A percentile compares a stretch with the other conserved stretches of the same genome.
phyloP scores from a whole-genome alignment of 352 stramenopile species.

The Phytopythium ostracodes region DNA sequence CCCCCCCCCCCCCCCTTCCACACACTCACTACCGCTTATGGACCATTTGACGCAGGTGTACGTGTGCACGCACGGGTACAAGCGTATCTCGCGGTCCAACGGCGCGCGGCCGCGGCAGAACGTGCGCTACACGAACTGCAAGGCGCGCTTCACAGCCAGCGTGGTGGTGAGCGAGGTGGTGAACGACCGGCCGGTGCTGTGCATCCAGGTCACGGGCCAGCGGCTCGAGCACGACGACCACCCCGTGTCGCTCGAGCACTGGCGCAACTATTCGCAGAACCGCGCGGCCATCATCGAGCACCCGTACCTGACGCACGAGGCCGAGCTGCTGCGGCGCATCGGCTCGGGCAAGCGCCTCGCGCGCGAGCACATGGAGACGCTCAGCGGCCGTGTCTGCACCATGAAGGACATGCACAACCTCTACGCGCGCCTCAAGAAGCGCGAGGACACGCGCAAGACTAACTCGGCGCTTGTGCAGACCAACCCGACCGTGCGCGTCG shows the following conservation, averaged over 20 bases:
- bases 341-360: slow-evolving; percentile 65
- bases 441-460: slow-evolving; percentile 49
- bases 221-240: slow-evolving; percentile 66
- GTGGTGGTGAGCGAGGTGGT: slow-evolving; percentile 45
- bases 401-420: slow-evolving; percentile 85
- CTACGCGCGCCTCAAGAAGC: slow-evolving; percentile 56
- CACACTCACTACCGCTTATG: no score
- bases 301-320: slow-evolving; percentile 64
- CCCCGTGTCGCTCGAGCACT: slow-evolving; percentile 57
- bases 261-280: slow-evolving; percentile 80
- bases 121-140: slow-evolving; percentile 66
- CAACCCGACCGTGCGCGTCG: slow-evolving; percentile 28
- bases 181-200: slow-evolving; percentile 48
- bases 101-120: slow-evolving; percentile 60
- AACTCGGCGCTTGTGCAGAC: slow-evolving; percentile 23
- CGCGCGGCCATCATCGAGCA: slow-evolving; percentile 64
- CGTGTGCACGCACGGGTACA: slow-evolving; percentile 73
- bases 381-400: slow-evolving; percentile 65
- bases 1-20: no score
- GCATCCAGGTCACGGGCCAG: slow-evolving; percentile 60
- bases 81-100: slow-evolving; percentile 56
- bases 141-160: slow-evolving; percentile 60
- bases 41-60: slow-evolving; percentile 61
- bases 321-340: slow-evolving; percentile 65
- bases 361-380: slow-evolving; percentile 55